These are phyloP conservation scores for Eremothecium cymbalariae DNA, from an alignment of 1,139 yeast species.

Conservation along the genomic window DNA sequence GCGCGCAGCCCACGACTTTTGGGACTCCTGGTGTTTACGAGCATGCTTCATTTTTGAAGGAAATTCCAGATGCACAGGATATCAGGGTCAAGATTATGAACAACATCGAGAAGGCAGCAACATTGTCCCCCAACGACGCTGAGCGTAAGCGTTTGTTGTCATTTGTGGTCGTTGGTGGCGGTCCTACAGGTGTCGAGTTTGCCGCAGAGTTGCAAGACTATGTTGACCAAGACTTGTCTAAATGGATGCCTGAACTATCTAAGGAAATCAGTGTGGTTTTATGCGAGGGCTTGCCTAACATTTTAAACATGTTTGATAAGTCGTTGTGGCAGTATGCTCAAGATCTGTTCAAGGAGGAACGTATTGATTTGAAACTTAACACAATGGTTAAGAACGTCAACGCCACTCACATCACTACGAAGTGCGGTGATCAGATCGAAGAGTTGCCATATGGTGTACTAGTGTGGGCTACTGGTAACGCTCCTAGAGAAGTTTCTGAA, in stretches of 20 bases:
- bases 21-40: slow-evolving; percentile 76
- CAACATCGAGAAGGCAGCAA: slow-evolving; percentile 64
- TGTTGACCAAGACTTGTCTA: slow-evolving; percentile 79
- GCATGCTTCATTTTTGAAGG: slow-evolving; percentile 75
- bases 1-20: slow-evolving; percentile 76
- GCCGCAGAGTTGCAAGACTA: slow-evolving; percentile 92
- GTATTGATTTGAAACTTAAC: slow-evolving; percentile 68
- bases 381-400: slow-evolving; percentile 85
- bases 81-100: slow-evolving; percentile 71
- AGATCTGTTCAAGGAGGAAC: slow-evolving; percentile 69
- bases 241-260: slow-evolving; percentile 84
- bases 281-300: slow-evolving; percentile 88
- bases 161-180: slow-evolving; percentile 84
- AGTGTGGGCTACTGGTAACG: slow-evolving; percentile 97
- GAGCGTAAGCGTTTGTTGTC: slow-evolving; percentile 68
- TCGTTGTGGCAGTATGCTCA: slow-evolving; percentile 80
- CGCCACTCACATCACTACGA: slow-evolving; percentile 58
- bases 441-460: slow-evolving; percentile 83
- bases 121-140: slow-evolving; percentile 64
- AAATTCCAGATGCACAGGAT: slow-evolving; percentile 70
- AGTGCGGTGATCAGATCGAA: slow-evolving; percentile 48
- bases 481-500: slow-evolving; percentile 70
- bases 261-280: slow-evolving; percentile 74
- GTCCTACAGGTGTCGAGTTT: slow-evolving; percentile 86
- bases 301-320: slow-evolving; percentile 78